phyloP scores from a whole-genome alignment of 805 yeast genomes.

The Candida krabiensis region DNA sequence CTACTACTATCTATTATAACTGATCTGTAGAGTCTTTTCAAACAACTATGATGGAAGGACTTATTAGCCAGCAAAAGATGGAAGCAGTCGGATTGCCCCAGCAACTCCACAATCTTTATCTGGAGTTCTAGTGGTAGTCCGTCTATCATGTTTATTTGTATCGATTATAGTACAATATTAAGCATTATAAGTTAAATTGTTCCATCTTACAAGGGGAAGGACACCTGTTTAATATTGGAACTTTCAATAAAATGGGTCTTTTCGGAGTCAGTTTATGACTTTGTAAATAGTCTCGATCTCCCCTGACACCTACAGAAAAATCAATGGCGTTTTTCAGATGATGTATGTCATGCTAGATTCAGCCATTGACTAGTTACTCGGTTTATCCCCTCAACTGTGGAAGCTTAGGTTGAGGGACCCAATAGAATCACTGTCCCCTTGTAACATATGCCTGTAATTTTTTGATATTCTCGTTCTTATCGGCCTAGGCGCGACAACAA shows the following conservation, averaged over 20 bases:
- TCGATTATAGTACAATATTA: too few species aligned
- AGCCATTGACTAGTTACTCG: too few species aligned
- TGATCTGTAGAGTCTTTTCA: constrained; percentile 22
- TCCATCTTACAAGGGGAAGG: too few species aligned
- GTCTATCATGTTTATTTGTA: constrained; percentile 24
- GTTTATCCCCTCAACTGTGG: too few species aligned
- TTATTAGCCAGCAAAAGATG: constrained; percentile 21
- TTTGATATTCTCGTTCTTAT: constrained; percentile 15
- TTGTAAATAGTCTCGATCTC: background rate
- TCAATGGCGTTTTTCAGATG: too few species aligned
- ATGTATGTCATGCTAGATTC: too few species aligned
- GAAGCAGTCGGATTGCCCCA: constrained; percentile 27
- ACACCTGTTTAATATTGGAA: too few species aligned
- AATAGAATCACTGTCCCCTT: too few species aligned
- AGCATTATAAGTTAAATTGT: too few species aligned
- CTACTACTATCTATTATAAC: constrained; percentile 25
- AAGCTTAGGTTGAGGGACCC: too few species aligned
- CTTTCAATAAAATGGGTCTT: background rate
- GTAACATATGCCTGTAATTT: background rate
- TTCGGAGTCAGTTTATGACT: background rate
- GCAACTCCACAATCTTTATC: constrained; percentile 13
- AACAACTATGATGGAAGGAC: constrained; percentile 10
- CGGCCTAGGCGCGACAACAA: constrained; percentile 8
- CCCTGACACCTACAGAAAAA: background rate
- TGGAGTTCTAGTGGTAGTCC: constrained; percentile 27